phyloP scores from a whole-genome alignment of 345 rosid species.

The Euclidium syriacum region DNA sequence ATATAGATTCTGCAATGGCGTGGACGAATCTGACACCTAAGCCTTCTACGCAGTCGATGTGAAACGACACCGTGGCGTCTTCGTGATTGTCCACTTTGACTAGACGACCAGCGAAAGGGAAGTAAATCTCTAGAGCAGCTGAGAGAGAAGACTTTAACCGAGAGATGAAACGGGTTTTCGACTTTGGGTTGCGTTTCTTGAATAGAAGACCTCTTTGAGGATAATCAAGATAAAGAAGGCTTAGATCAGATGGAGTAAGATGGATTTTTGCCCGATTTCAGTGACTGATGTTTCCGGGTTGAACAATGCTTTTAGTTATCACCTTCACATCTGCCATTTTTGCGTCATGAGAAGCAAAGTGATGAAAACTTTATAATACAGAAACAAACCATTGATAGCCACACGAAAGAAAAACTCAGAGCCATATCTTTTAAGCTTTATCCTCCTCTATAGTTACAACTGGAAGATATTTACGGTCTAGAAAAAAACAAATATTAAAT shows the following conservation, averaged over 20 bases:
- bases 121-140: not conserved
- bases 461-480: too few species aligned
- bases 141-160: not conserved
- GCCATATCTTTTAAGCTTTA: too few species aligned
- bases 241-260: conserved; percentile 1
- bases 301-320: not conserved
- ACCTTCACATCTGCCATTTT: not conserved
- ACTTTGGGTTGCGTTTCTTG: not conserved
- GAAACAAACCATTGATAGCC: too few species aligned
- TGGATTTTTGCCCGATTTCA: not conserved
- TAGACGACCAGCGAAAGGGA: not conserved
- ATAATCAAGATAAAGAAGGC: too few species aligned
- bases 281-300: not conserved
- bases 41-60: not conserved
- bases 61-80: not conserved
- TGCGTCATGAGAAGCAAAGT: too few species aligned
- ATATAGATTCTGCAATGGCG: conserved; percentile 24
- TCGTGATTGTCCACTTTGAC: not conserved
- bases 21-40: conserved; percentile 17
- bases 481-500: too few species aligned
- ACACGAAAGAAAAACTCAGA: too few species aligned
- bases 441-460: too few species aligned
- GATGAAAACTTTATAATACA: too few species aligned
- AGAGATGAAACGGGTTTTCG: not conserved
- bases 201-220: too few species aligned